Percentiles rank a stretch among this genome's conserved stretches.
These are phyloP conservation scores for Sugiyamaella japonica DNA, from an alignment of 1,139 yeast species.

Conservation along the genomic window DNA sequence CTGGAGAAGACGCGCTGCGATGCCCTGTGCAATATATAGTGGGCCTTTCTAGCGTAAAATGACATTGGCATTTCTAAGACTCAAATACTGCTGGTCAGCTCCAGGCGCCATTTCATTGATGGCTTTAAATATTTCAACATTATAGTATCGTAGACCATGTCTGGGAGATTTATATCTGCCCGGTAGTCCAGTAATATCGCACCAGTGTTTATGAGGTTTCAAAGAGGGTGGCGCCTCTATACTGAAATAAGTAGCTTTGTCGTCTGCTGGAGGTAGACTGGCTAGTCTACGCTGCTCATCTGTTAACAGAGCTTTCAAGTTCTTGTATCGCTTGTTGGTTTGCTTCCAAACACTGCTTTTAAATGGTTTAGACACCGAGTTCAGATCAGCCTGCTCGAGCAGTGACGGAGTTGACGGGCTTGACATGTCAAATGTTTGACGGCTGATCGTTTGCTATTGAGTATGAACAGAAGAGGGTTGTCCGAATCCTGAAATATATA, in stretches of 20 bases:
- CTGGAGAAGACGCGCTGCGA: too few relatives aligned
- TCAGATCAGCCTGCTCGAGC: constrained; percentile 34
- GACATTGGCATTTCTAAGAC: constrained; percentile 85
- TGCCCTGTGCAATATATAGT: too few relatives aligned
- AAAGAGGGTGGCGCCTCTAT: constrained; percentile 88
- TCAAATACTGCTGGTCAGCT: constrained; percentile 88
- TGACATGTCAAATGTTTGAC: background rate
- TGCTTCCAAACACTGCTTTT: constrained; percentile 55
- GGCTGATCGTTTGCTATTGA: background rate
- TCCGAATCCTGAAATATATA: too few relatives aligned
- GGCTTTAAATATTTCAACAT: constrained; percentile 81
- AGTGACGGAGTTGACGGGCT: constrained; percentile 17
- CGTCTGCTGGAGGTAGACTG: constrained; percentile 33
- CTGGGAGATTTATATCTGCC: constrained; percentile 76
- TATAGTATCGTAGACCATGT: constrained; percentile 74
- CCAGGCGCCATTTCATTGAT: constrained; percentile 83
- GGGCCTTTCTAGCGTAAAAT: constrained; percentile 53
- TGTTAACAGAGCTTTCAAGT: constrained; percentile 67
- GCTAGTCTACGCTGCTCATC: constrained; percentile 71
- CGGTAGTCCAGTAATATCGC: constrained; percentile 90
- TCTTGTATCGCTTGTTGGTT: constrained; percentile 66
- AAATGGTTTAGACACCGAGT: constrained; percentile 43
- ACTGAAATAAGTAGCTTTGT: constrained; percentile 41
- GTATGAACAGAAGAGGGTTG: too few relatives aligned
- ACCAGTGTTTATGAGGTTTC: constrained; percentile 76